Evolutionary conservation across 2,329 filamentous ascomycete species (phyloP), one percentile per base, ranked within the genome.

Genomic region (Pseudogymnoascus sp.): DNA sequence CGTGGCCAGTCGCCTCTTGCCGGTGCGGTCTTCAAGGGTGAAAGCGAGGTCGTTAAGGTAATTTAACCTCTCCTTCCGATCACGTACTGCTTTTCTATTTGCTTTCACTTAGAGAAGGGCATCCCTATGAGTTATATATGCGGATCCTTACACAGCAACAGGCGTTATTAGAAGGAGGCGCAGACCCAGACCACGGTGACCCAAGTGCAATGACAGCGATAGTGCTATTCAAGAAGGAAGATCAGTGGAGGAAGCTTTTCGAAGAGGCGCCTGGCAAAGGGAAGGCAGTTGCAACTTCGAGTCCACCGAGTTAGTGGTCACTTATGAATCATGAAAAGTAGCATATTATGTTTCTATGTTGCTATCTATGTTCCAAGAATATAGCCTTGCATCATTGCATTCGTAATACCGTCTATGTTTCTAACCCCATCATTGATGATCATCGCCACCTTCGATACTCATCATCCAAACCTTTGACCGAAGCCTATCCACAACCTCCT

Each of bases 21-120:
- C 0, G 88, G 88, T 0, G 88, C 88, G 0, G 84, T 91, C 7
- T 91, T 91, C 73, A 91, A 91, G 74, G 84, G 84, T 9, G 86
- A 88, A 70, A 80, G 83, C 62, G 82, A 81, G 3, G 84, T 90
- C 2, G 81, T 90, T 8, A 82, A 83, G 71, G 81, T 83, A 64
- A 34, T 34, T 34, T 36, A 16, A 9, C 23, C 42, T 6, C 6
- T 25, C 60, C 3, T 11, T 49, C 11, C 34, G 5, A 31, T 38
- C 16, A 23, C 21, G 62, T 23, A 5, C 23, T 16, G 9, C 38
- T 49, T 16, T 18, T 49, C 36, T 9, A 23, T 23, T 40, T 28
- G 28, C 28, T 62, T 16, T 21, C 18, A 42, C 37, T 34, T 18
- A 14, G 28, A 46, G 42, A 62, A 40, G 4, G 31, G n/a, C 9